Conservation (phyloP, 305 asterid genomes). For the Stenogyne calaminthoides region DNA sequence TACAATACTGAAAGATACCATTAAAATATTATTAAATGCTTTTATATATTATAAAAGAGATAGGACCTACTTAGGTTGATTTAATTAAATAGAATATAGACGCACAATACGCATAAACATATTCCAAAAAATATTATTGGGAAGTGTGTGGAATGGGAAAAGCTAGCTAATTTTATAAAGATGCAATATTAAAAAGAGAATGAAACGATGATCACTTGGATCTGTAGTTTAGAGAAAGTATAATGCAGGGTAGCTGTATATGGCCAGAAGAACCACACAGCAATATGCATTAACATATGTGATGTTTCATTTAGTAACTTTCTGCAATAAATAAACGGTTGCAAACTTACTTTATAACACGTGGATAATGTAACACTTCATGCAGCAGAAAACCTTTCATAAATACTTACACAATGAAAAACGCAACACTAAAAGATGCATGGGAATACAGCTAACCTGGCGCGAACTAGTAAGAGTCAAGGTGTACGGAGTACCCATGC, state of each 20-base stretch:
- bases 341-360: conserved; percentile 1
- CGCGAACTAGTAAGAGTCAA: not conserved
- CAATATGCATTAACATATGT: conserved; percentile 16
- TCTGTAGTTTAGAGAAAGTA: not conserved
- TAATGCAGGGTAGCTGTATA: not conserved
- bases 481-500: not conserved
- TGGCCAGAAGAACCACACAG: not conserved
- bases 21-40: not conserved
- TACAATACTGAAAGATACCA: not conserved
- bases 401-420: not conserved
- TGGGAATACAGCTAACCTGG: conserved; percentile 3
- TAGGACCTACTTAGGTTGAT: not conserved
- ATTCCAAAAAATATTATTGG: not conserved
- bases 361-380: not conserved
- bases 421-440: not conserved
- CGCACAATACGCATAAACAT: not conserved
- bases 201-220: not conserved
- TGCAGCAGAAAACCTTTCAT: not conserved
- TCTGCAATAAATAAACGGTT: not conserved
- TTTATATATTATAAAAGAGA: not conserved
- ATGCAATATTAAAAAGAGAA: not conserved
- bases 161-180: not conserved
- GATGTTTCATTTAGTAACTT: not conserved
- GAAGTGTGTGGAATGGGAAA: not conserved
- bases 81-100: conserved; percentile 6